These are phyloP conservation scores for Apiotrichum porosum DNA, from an alignment of 1,284 basidiomycete genomes.

Conservation along the genomic window DNA sequence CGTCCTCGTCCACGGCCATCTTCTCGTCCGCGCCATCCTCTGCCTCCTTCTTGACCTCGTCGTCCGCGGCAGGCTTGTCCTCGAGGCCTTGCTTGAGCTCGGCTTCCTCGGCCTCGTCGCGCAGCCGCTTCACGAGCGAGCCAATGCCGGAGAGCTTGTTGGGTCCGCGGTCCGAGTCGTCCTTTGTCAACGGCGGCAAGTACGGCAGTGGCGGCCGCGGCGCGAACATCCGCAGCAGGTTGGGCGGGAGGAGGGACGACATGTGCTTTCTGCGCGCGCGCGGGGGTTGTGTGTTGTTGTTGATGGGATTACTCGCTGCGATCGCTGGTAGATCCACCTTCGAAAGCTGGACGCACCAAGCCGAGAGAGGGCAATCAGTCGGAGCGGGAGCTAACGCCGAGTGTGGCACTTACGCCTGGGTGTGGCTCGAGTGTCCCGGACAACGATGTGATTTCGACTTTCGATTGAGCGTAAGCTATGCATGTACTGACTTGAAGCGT, in stretches of 20 bases:
- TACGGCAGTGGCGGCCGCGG: constrained; percentile 83
- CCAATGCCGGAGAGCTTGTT: constrained; percentile 73
- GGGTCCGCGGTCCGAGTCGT: constrained; percentile 65
- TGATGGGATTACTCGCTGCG: too few relatives aligned
- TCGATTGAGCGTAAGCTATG: too few relatives aligned
- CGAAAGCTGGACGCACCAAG: too few relatives aligned
- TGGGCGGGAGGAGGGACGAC: constrained; percentile 84
- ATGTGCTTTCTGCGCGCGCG: constrained; percentile 33
- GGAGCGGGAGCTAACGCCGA: neutral
- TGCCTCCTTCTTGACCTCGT: constrained; percentile 50
- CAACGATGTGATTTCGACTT: too few relatives aligned
- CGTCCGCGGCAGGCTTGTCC: neutral
- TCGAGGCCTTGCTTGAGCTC: constrained; percentile 44
- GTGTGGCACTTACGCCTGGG: neutral
- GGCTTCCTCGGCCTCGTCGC: constrained; percentile 64
- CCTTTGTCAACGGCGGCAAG: constrained; percentile 72
- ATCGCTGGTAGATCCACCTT: too few relatives aligned
- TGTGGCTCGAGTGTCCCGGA: too few relatives aligned
- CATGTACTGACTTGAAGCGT: too few relatives aligned
- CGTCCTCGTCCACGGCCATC: constrained; percentile 55
- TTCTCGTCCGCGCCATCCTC: constrained; percentile 46
- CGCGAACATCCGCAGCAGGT: constrained; percentile 88
- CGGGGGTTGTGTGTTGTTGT: neutral
- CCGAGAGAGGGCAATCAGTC: too few relatives aligned
- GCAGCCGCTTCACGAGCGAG: constrained; percentile 63